Evolutionary conservation across 148 eudicot species (phyloP), one percentile per base, ranked within the genome.

Genomic region (Silene uniflora): DNA sequence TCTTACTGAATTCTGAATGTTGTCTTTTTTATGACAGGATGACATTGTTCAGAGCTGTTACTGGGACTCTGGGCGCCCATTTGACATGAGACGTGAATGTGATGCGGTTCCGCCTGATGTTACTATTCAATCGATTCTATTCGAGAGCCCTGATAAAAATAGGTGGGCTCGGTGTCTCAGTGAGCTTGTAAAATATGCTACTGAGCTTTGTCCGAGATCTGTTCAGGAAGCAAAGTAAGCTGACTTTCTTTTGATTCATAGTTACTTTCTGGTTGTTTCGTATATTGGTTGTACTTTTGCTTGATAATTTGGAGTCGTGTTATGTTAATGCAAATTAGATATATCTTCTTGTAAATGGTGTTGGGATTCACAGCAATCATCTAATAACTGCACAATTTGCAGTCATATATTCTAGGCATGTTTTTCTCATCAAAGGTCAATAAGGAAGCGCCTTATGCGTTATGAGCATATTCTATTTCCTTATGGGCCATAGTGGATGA

Each of bases 21-120:
- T n/a, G 69, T 23, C 49, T 77, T 10, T 22, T 16, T 39, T 55
- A 22, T 79, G 82, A 80, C 89, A 95, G 99, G 99, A 95, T 83
- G 99, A 95, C 83, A 92, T 95, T 73, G 99, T 95, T 77, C 99
- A 95, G 85, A 92, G 91, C 83, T 92, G 98, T 79, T 92, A 95
- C 70, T 95, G 97, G 97, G 99, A 95, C 82, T 85, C 93, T 78
- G 93, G 89, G 0, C 97, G 99, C 39, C 90, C 99, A 68, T 92
- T 95, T 82, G 99, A 92, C 81, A 76, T 88, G 81, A 95, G 91
- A 82, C 83, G 98, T 78, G 99, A 95, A 83, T 89, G 85, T 74
- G 99, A 95, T 83, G 81, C 87, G 58, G 88, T 95, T 75, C 97
- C 99, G 54, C 88, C 90, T 64, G 99, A 95, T 78, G 97, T 92